Percentiles rank a stretch among this genome's conserved stretches.
Conservation (phyloP, 495 filamentous ascomycete species). For the Amniculicola lignicola region DNA sequence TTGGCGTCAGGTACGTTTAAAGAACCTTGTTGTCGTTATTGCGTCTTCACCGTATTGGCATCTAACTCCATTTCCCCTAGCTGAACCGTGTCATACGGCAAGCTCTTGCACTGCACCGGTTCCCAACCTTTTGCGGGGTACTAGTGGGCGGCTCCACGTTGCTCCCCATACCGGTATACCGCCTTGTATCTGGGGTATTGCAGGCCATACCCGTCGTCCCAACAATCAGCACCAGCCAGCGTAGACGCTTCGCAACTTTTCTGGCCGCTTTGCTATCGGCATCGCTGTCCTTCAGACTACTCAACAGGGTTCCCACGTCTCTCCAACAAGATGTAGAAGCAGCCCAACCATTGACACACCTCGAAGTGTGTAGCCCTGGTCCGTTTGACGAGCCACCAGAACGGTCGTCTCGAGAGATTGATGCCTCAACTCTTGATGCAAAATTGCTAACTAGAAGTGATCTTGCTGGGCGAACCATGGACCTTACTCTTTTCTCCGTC, state of each 20-base stretch:
- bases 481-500: slow-evolving; percentile 78
- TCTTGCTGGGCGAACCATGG: slow-evolving; percentile 72
- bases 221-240: not conserved
- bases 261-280: slow-evolving; percentile 35
- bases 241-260: slow-evolving; percentile 19
- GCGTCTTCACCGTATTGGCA: too few species aligned
- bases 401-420: not conserved
- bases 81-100: slow-evolving; percentile 29
- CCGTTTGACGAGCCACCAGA: slow-evolving; percentile 29
- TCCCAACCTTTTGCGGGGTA: slow-evolving; percentile 77
- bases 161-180: slow-evolving; percentile 51
- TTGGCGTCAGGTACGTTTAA: slow-evolving; percentile 14
- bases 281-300: slow-evolving; percentile 28
- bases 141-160: slow-evolving; percentile 74
- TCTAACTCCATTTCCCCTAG: slow-evolving; percentile 7
- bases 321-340: not conserved
- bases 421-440: slow-evolving; percentile 1
- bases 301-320: slow-evolving; percentile 29
- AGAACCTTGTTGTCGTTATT: too few species aligned
- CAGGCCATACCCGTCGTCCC: not conserved
- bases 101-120: slow-evolving; percentile 51
- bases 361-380: slow-evolving; percentile 1
- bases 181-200: slow-evolving; percentile 14
- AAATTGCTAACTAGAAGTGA: slow-evolving; percentile 6
- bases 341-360: slow-evolving; percentile 1